Base-by-base conservation (phyloP, 495 filamentous ascomycete genomes). In the Penicillium fimorum region DNA sequence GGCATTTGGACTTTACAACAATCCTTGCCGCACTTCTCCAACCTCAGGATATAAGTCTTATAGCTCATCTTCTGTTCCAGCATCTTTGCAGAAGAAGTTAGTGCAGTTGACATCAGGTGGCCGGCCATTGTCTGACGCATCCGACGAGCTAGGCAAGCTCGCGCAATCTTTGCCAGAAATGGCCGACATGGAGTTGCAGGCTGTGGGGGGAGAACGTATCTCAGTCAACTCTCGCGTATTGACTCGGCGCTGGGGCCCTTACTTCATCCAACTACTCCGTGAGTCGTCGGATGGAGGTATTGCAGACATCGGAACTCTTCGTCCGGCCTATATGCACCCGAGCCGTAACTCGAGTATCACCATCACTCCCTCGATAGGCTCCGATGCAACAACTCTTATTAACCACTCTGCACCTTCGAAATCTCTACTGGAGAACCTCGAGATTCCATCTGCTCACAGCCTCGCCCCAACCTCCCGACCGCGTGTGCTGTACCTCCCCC, bases 131-230 rank as follows among this genome's bases (percentile, higher is more conserved):
- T 88, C 86, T 15, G 74, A 77, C 6, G 86, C 88, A 10, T 91
- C 94, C 0, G 85, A 92, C 50, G 90, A 96, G 29, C 77, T 98
- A 2, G 94, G 94, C n/a, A 82, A 85, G 57, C 80, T 88, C 62
- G 88, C 90, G 0, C 78, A 96, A 42, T 81, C 78, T 11, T 72
- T 96, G 62, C 83, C 86, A 20, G 94, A 97, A 66, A 76, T 98
- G 60, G 83, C 91, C n/a, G 94, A 98, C 58, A 97, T 98, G 94
- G 94, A 97, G 64, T 85, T 98, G 38, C 75, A 97, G 24, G 91
- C 92, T 32, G 84, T 96, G 33, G 86, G 86, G 4, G 92, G 93
- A 29, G 94, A 97, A 67, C 83, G 91, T 3, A 89, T 97, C 56
- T 90, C 95, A 0, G 90, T 97, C 53, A 97, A 96, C 70, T 96